Evolutionary conservation across 1,139 yeast species (phyloP).

Genomic region (Ashbya aceris): DNA sequence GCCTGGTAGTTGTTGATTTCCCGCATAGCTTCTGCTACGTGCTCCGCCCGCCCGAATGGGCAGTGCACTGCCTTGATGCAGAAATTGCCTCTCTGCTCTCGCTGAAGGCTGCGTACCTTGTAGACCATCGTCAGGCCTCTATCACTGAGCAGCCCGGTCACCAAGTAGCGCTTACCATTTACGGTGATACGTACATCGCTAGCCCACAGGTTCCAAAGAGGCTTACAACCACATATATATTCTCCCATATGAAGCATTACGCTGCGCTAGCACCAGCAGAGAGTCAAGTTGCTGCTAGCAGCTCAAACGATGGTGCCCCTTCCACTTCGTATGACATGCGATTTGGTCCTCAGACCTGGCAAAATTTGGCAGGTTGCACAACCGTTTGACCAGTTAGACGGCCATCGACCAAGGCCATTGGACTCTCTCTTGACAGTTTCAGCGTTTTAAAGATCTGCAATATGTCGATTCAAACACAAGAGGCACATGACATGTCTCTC

Average conservation of each 20-base stretch:
- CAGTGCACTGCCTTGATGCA: slow-evolving; percentile 84
- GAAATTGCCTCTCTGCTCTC: slow-evolving; percentile 37
- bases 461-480: slow-evolving; percentile 38
- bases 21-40: slow-evolving; percentile 58
- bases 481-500: slow-evolving; percentile 36
- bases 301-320: background rate
- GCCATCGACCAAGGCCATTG: background rate
- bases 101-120: slow-evolving; percentile 46
- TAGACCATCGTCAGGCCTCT: slow-evolving; percentile 91
- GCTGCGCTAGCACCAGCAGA: too few relatives aligned
- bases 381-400: background rate
- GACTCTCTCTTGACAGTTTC: background rate
- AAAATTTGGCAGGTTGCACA: background rate
- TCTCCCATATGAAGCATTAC: too few relatives aligned
- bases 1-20: slow-evolving; percentile 71
- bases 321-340: background rate
- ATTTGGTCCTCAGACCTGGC: background rate
- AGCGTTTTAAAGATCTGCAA: background rate
- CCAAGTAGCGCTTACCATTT: slow-evolving; percentile 33
- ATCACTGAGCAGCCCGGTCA: slow-evolving; percentile 72
- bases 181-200: slow-evolving; percentile 25
- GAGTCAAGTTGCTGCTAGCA: too few relatives aligned
- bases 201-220: slow-evolving; percentile 2
- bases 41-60: slow-evolving; percentile 68
- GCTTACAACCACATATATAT: background rate